Base-by-base conservation (phyloP, 2,329 filamentous ascomycete species). In the Botrytis porri region DNA sequence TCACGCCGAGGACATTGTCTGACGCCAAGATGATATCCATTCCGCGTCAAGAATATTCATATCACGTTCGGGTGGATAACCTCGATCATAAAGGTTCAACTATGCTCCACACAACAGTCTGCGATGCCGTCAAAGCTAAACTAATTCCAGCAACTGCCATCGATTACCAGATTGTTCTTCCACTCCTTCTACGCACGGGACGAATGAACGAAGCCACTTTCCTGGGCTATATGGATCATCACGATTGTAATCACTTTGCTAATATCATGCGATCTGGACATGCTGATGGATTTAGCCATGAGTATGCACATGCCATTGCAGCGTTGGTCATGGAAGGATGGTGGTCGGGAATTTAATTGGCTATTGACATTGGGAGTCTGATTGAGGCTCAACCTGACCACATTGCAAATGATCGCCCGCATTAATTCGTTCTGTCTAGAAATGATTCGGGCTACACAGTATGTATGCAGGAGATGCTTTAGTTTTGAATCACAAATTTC, bases 361-460 rank as follows among this genome's bases (percentile, higher is more conserved):
- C 63, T 45, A 45, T 65, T 65, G 41, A 41, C 6, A 48, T 48
- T 22, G 29, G 41, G 14, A 65, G 41, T 10, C 29, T 65, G 2
- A 48, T 65, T 35, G n/a, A 65, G 20, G 63, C 63, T 25, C 41
- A 65, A 25, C 29, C 41, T 12, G 63, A 48, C 4, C 63, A 35
- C 18, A 65, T 65, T 32, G 41, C 29, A 5, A 65, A 65, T 32
- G 41, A 48, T 20, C 63, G 29, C 6, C 7, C 14, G 7, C 14
- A 43, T 48, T n/a, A 10, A 51, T 14, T 51, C 4, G 22, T 6
- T 12, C 14, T 51, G 4, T n/a, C 22, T 10, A 10, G 4, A 51
- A 51, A 14, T 14, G 1, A 3, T 4, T n/a, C 4, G 1, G 2
- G 9, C 12, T 51, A 5, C 10, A 1, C 10, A n/a, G 4, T 1